Evolutionary conservation across 75 land plant species (phyloP).

Genomic region (Azolla pinnata): DNA sequence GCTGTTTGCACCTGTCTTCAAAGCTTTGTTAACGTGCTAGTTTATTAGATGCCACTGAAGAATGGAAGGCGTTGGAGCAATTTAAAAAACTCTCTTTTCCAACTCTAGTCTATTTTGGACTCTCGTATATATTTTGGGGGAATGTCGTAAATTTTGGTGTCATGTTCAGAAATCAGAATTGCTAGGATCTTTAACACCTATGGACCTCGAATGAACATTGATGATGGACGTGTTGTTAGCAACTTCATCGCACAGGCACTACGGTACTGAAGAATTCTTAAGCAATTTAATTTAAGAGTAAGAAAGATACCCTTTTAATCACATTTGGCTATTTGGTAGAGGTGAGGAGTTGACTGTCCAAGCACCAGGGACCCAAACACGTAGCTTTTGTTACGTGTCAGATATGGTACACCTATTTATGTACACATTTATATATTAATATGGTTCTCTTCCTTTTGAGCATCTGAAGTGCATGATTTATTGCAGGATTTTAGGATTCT

Average conservation of each 20-base stretch:
- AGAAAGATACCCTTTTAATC: background rate
- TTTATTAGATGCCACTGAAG: background rate
- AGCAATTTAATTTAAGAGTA: background rate
- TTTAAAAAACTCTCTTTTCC: too few relatives aligned
- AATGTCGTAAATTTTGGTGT: too few relatives aligned
- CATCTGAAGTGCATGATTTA: background rate
- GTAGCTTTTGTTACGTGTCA: conserved; percentile 90
- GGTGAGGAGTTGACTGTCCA: conserved; percentile 82
- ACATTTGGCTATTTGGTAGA: conserved; percentile 21
- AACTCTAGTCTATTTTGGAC: too few relatives aligned
- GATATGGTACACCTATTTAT: conserved; percentile 56
- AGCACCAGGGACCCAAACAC: conserved; percentile 84
- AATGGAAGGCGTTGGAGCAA: background rate
- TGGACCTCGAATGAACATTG: conserved; percentile 95
- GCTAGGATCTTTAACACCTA: conserved; percentile 96
- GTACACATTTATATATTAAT: background rate
- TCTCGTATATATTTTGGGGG: too few relatives aligned
- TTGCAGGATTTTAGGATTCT: background rate
- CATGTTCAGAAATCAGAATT: conserved; percentile 76
- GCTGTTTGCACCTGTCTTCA: background rate
- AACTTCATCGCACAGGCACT: conserved; percentile 93
- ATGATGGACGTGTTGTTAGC: conserved; percentile 98
- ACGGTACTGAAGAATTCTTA: conserved; percentile 24
- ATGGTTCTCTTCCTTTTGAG: background rate
- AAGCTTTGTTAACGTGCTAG: background rate